Evolutionary conservation across 306 rosid genomes (phyloP).

Genomic region (Adenanthera pavonina): DNA sequence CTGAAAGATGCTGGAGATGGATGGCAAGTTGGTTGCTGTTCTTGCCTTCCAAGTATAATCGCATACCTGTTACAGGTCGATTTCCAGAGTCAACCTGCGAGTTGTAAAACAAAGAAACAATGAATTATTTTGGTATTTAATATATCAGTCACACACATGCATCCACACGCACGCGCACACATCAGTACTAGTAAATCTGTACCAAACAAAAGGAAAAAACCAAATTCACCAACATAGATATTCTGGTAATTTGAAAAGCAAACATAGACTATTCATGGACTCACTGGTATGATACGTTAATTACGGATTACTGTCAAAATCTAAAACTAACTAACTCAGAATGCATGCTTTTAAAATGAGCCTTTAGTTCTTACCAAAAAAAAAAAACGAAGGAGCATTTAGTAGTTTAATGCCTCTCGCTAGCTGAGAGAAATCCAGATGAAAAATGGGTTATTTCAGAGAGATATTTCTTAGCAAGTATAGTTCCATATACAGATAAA

Average conservation of each 20-base stretch:
- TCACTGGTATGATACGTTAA: not conserved
- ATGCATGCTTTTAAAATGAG: too few species aligned
- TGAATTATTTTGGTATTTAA: not conserved
- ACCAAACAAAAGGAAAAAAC: not conserved
- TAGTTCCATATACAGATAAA: too few species aligned
- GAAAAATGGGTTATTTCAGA: too few species aligned
- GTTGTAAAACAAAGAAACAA: not conserved
- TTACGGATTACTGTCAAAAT: not conserved
- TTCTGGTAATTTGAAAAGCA: not conserved
- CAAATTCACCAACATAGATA: not conserved
- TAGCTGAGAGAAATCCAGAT: too few species aligned
- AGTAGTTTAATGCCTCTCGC: too few species aligned
- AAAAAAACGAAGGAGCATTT: too few species aligned
- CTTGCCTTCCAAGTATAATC: constrained; percentile 83
- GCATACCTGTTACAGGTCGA: constrained; percentile 85
- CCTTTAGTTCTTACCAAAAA: too few species aligned
- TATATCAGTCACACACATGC: not conserved
- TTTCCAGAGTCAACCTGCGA: constrained; percentile 72
- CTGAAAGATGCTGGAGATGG: constrained; percentile 92
- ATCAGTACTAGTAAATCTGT: not conserved
- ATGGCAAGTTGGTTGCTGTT: constrained; percentile 71
- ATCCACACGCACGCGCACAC: too few species aligned
- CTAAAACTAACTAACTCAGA: too few species aligned
- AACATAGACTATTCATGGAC: not conserved
- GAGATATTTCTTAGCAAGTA: too few species aligned